Conservation (phyloP, 306 rosid species). For the Trifolium subterraneum region DNA sequence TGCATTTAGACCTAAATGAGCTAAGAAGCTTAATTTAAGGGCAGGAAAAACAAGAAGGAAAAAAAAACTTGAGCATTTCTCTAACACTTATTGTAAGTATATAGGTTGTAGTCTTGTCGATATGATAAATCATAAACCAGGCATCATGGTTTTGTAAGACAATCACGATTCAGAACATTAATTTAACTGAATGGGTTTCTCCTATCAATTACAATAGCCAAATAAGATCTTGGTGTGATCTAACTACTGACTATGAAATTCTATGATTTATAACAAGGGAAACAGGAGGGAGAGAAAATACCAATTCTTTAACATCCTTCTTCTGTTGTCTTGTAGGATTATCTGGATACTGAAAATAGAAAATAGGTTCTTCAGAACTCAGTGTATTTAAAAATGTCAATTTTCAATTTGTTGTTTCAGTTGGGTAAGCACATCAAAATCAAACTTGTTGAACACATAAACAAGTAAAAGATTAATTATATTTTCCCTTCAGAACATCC, state of each 20-base stretch:
- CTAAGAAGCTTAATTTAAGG: not conserved
- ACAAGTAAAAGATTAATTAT: too few relatives aligned
- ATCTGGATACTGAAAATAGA: conserved; percentile 77
- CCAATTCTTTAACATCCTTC: conserved; percentile 95
- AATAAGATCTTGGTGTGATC: conserved; percentile 2
- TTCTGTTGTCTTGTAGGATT: conserved; percentile 97
- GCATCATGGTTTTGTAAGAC: not conserved
- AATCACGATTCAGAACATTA: conserved; percentile 21
- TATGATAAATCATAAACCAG: conserved; percentile 25
- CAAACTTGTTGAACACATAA: not conserved
- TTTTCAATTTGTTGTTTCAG: conserved; percentile 7
- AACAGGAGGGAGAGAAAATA: conserved; percentile 42
- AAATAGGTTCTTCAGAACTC: conserved; percentile 28
- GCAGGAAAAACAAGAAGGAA: not conserved
- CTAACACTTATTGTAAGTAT: not conserved
- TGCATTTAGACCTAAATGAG: not conserved
- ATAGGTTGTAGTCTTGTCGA: not conserved
- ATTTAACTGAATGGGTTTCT: conserved; percentile 14
- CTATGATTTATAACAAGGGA: conserved; percentile 9
- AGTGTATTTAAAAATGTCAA: not conserved
- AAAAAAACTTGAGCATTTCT: not conserved
- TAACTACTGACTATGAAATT: conserved; percentile 17
- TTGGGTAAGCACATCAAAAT: not conserved
- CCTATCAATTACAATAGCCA: conserved; percentile 30
- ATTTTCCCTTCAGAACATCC: too few relatives aligned